Evolutionary conservation across 2,329 filamentous ascomycete species (phyloP).

Genomic region (Mariannaea elegans): DNA sequence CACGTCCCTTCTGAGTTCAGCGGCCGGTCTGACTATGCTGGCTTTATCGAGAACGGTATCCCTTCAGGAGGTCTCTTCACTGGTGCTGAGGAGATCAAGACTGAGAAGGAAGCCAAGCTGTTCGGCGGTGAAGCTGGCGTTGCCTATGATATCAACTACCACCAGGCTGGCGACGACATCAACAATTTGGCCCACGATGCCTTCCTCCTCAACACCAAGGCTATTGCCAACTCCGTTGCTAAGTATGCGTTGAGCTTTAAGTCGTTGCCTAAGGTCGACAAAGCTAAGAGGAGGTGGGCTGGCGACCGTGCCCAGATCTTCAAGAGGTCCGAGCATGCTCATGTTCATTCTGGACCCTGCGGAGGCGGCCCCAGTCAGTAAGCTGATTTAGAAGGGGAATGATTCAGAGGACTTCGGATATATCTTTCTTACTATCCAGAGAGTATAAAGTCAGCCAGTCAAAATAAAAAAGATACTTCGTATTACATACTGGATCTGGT

Average conservation of each 20-base stretch:
- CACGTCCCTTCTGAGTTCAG: conserved; percentile 71
- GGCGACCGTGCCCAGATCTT: conserved; percentile 42
- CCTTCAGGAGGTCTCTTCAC: conserved; percentile 75
- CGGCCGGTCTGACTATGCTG: conserved; percentile 73
- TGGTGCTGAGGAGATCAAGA: conserved; percentile 72
- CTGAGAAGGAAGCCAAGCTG: conserved; percentile 62
- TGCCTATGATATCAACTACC: conserved; percentile 57
- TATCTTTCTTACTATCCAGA: no score
- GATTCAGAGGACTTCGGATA: no score
- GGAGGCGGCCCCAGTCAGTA: conserved; percentile 34
- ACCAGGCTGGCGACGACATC: conserved; percentile 54
- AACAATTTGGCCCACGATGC: conserved; percentile 52
- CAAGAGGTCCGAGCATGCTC: conserved; percentile 37
- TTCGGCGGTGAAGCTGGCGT: conserved; percentile 70
- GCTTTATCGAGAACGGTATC: conserved; percentile 72
- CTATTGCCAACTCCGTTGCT: conserved; percentile 52
- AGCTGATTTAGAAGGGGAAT: no score
- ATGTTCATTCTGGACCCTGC: conserved; percentile 43
- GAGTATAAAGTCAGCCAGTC: no score
- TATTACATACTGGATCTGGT: no score
- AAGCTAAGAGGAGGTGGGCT: conserved; percentile 41
- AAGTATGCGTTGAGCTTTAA: conserved; percentile 52
- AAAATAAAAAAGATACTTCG: no score
- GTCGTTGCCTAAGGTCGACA: conserved; percentile 41
- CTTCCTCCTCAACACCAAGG: conserved; percentile 55